These are phyloP conservation scores for Pythium sp. DNA, from an alignment of 352 stramenopile genomes.

Conservation along the genomic window DNA sequence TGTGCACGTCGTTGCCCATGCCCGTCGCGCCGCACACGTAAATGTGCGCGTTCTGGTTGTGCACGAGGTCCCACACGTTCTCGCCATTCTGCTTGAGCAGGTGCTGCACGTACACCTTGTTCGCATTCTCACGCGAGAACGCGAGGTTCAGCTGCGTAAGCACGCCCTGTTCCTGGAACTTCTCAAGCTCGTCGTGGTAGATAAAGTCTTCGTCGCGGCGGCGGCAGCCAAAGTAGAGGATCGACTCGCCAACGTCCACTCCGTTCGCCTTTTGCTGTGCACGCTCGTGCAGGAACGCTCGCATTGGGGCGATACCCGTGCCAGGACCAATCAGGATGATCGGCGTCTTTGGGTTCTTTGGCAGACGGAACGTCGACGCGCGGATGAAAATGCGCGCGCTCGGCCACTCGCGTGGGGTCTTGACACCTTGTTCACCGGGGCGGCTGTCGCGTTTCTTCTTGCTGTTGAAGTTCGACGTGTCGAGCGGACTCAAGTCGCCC, in stretches of 20 bases:
- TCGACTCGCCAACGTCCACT: conserved; percentile 70
- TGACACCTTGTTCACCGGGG: conserved; percentile 67
- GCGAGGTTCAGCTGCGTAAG: conserved; percentile 92
- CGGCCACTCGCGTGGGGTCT: conserved; percentile 65
- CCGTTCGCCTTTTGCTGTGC: conserved; percentile 62
- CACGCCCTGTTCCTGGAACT: conserved; percentile 78
- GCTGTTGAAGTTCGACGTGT: conserved; percentile 35
- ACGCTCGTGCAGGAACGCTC: conserved; percentile 95
- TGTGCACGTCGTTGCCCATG: conserved; percentile 97
- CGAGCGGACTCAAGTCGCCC: conserved; percentile 49
- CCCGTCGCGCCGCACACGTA: conserved; percentile 97
- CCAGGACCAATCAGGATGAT: conserved; percentile 95
- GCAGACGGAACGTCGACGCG: conserved; percentile 95
- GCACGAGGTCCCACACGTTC: conserved; percentile 59
- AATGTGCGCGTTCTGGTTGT: conserved; percentile 79
- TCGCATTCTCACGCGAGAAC: conserved; percentile 91
- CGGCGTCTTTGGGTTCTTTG: conserved; percentile 80
- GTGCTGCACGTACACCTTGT: conserved; percentile 99
- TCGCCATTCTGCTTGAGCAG: conserved; percentile 82
- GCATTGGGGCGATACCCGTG: conserved; percentile 97
- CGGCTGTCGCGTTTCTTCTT: conserved; percentile 76
- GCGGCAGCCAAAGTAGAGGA: conserved; percentile 94
- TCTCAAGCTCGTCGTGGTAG: conserved; percentile 90
- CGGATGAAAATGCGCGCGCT: conserved; percentile 90
- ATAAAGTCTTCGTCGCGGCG: conserved; percentile 86